Conservation (phyloP, 2,329 filamentous ascomycete species). For the Pseudocercospora ulei region DNA sequence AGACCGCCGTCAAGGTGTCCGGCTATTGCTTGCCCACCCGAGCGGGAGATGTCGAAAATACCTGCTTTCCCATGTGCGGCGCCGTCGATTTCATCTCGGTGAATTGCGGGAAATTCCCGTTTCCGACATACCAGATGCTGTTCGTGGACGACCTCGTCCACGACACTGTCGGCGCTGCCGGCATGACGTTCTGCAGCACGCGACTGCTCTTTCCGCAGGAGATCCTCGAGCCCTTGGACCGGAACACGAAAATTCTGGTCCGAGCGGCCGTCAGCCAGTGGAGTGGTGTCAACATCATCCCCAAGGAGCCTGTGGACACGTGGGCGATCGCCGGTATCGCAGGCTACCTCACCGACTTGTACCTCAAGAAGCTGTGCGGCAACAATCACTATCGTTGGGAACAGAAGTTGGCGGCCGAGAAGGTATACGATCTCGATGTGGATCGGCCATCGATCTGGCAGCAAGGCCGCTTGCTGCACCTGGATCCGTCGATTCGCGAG, state of each 20-base stretch:
- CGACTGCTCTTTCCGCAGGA: conserved; percentile 74
- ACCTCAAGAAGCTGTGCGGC: conserved; percentile 80
- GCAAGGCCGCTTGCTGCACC: conserved; percentile 63
- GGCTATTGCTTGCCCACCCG: conserved; percentile 84
- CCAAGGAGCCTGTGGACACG: conserved; percentile 66
- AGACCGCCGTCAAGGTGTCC: conserved; percentile 77
- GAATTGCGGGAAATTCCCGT: conserved; percentile 82
- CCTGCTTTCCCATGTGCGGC: conserved; percentile 71
- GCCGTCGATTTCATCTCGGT: conserved; percentile 87
- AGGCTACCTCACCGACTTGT: conserved; percentile 89
- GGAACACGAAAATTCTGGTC: conserved; percentile 68
- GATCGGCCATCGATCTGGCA: conserved; percentile 72
- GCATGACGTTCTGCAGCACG: conserved; percentile 77
- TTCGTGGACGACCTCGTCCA: conserved; percentile 82
- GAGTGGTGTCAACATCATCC: conserved; percentile 85
- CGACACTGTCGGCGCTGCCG: conserved; percentile 68
- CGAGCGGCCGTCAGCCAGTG: conserved; percentile 84
- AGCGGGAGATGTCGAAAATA: conserved; percentile 72
- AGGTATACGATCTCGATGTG: conserved; percentile 69
- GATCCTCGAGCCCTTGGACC: conserved; percentile 74
- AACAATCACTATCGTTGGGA: conserved; percentile 91
- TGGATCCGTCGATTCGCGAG: conserved; percentile 77
- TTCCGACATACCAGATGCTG: conserved; percentile 81
- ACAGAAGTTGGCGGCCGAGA: conserved; percentile 74
- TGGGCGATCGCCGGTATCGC: conserved; percentile 87